These are phyloP conservation scores for Neurospora sp. DNA, from an alignment of 2,329 filamentous ascomycete species.

Conservation along the genomic window DNA sequence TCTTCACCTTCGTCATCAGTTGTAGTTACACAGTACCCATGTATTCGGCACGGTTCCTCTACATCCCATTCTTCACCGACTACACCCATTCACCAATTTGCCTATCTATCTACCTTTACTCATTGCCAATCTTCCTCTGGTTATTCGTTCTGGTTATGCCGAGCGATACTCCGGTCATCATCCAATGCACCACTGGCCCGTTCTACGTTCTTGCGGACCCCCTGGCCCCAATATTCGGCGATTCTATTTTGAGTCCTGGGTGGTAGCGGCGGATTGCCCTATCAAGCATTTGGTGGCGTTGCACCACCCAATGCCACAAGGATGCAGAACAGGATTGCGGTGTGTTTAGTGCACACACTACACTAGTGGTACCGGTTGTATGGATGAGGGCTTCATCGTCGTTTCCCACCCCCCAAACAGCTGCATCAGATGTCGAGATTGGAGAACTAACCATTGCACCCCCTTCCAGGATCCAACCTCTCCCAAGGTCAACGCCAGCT, in stretches of 20 bases:
- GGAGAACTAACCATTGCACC: conserved; percentile 12
- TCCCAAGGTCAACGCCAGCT: conserved; percentile 93
- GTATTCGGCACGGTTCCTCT: neutral
- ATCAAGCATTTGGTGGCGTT: neutral
- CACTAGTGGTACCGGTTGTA: neutral
- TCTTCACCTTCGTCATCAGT: neutral
- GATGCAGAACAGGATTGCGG: neutral
- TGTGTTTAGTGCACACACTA: neutral
- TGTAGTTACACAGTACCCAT: neutral
- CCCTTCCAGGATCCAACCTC: conserved; percentile 69
- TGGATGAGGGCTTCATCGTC: neutral
- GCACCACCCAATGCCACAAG: neutral
- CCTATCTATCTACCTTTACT: neutral
- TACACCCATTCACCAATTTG: neutral
- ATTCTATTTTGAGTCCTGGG: neutral
- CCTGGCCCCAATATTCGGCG: neutral
- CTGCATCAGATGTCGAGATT: neutral
- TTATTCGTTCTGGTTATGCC: neutral
- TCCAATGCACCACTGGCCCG: neutral
- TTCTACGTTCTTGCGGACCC: neutral
- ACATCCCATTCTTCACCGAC: neutral
- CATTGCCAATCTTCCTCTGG: neutral
- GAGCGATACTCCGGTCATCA: neutral
- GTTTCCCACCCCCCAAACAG: neutral
- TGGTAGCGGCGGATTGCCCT: neutral